A percentile compares a stretch with the other conserved stretches of the same genome.
Evolutionary conservation across 2,329 filamentous ascomycete species (phyloP).

Genomic region (Zasmidium angulare): DNA sequence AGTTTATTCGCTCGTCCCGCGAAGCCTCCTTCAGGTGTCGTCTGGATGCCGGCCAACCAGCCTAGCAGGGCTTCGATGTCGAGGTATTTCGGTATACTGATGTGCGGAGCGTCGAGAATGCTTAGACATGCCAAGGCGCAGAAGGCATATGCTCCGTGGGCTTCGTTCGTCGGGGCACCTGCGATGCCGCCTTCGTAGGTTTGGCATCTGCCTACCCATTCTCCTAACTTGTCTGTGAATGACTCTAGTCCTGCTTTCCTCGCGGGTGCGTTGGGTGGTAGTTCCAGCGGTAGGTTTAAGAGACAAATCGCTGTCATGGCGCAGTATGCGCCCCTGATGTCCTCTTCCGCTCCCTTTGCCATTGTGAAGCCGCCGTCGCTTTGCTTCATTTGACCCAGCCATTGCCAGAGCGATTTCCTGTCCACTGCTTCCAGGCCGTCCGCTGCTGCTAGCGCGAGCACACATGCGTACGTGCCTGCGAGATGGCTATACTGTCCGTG

Average conservation of each 20-base stretch:
- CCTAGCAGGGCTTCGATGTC: slow-evolving; percentile 74
- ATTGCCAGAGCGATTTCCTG: slow-evolving; percentile 84
- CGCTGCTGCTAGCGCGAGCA: slow-evolving; percentile 76
- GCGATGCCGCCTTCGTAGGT: slow-evolving; percentile 94
- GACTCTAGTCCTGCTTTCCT: slow-evolving; percentile 60
- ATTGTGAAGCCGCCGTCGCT: slow-evolving; percentile 86
- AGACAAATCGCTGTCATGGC: slow-evolving; percentile 81
- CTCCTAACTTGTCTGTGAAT: slow-evolving; percentile 71
- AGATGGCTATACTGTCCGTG: slow-evolving; percentile 86
- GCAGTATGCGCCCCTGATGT: slow-evolving; percentile 93
- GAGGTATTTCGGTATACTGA: slow-evolving; percentile 72
- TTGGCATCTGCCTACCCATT: slow-evolving; percentile 85
- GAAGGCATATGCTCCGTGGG: slow-evolving; percentile 95
- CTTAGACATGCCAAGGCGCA: slow-evolving; percentile 87
- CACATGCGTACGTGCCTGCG: slow-evolving; percentile 81
- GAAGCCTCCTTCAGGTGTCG: slow-evolving; percentile 87
- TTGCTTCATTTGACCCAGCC: slow-evolving; percentile 84
- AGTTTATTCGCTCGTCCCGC: slow-evolving; percentile 95
- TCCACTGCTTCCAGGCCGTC: slow-evolving; percentile 77
- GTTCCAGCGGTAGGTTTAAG: slow-evolving; percentile 75
- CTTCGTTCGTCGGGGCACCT: slow-evolving; percentile 80
- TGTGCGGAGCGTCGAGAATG: slow-evolving; percentile 76
- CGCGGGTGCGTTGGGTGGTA: slow-evolving; percentile 71
- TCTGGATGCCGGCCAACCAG: slow-evolving; percentile 88
- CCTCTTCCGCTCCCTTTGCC: slow-evolving; percentile 82